phyloP scores from a whole-genome alignment of 805 yeast species.

The Saturnispora sekii region DNA sequence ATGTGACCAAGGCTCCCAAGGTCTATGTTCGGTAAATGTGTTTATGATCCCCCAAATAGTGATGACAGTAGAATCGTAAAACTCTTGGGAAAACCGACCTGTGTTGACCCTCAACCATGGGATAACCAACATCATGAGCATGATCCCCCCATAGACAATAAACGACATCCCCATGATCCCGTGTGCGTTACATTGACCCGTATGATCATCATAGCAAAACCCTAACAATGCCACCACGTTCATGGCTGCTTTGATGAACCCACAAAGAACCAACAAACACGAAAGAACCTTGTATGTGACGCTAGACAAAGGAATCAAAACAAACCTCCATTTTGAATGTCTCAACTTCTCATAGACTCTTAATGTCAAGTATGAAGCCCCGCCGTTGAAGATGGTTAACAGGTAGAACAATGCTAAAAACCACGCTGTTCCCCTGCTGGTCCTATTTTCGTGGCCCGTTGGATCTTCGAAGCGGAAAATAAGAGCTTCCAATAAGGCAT shows the following conservation, averaged over 20 bases:
- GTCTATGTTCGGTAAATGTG: conserved; percentile 89
- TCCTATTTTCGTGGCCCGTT: conserved; percentile 55
- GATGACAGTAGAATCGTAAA: conserved; percentile 73
- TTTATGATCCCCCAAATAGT: conserved; percentile 87
- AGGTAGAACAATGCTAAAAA: conserved; percentile 40
- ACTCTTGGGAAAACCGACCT: conserved; percentile 64
- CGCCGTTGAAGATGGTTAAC: conserved; percentile 43
- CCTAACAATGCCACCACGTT: conserved; percentile 82
- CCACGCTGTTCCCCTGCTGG: conserved; percentile 64
- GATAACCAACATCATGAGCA: conserved; percentile 54
- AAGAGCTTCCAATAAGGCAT: conserved; percentile 47
- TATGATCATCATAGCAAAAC: conserved; percentile 71
- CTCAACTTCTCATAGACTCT: conserved; percentile 22
- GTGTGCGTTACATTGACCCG: conserved; percentile 95
- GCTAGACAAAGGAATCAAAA: conserved; percentile 29
- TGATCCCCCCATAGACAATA: conserved; percentile 65
- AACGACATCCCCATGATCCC: conserved; percentile 95
- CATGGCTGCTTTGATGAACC: conserved; percentile 73
- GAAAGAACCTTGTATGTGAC: conserved; percentile 38
- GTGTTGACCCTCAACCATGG: conserved; percentile 60
- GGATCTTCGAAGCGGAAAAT: conserved; percentile 55
- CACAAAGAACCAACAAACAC: conserved; percentile 39
- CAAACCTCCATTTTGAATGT: conserved; percentile 27
- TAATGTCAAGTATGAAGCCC: conserved; percentile 30
- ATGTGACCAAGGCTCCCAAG: conserved; percentile 88